Percentiles rank a stretch among this genome's conserved stretches.
Conservation (phyloP, 2,329 filamentous ascomycete genomes). For the Cytospora chrysosperma region DNA sequence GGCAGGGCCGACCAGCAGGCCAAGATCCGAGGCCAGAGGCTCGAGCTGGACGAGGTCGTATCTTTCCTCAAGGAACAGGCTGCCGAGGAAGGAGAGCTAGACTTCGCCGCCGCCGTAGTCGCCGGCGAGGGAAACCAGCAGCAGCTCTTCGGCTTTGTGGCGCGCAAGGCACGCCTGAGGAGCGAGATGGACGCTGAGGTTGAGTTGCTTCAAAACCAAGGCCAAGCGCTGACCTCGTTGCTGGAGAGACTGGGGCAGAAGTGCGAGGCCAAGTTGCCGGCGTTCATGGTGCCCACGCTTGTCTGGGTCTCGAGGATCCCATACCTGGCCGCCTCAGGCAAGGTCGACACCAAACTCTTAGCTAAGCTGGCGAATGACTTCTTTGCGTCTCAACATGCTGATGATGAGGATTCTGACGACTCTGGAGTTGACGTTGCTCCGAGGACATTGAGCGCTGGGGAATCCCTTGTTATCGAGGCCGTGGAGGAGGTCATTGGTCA, state of each 20-base stretch:
- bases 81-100: slow-evolving; percentile 17
- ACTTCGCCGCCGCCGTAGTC: slow-evolving; percentile 24
- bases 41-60: slow-evolving; percentile 25
- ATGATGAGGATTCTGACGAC: slow-evolving; percentile 4
- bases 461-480: slow-evolving; percentile 18
- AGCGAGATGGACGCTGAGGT: slow-evolving; percentile 20
- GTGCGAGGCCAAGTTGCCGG: slow-evolving; percentile 24
- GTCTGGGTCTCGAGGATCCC: slow-evolving; percentile 27
- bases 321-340: slow-evolving; percentile 26
- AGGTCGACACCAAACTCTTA: slow-evolving; percentile 25
- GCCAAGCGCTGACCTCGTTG: slow-evolving; percentile 3
- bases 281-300: slow-evolving; percentile 29
- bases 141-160: slow-evolving; percentile 24
- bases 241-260: slow-evolving; percentile 12
- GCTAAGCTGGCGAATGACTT: slow-evolving; percentile 7
- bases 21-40: slow-evolving; percentile 23
- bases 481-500: slow-evolving; percentile 21
- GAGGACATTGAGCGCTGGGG: slow-evolving; percentile 4
- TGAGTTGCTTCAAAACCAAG: slow-evolving; percentile 15
- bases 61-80: slow-evolving; percentile 18
- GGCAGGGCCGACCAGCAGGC: slow-evolving; percentile 25
- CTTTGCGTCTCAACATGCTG: slow-evolving; percentile 1
- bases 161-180: slow-evolving; percentile 19
- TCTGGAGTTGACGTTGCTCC: slow-evolving; percentile 13
- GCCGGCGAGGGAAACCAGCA: slow-evolving; percentile 14